Evolutionary conservation across 1,284 basidiomycete species (phyloP), one percentile per base, ranked within the genome.

Genomic region (Trametes polyzona): DNA sequence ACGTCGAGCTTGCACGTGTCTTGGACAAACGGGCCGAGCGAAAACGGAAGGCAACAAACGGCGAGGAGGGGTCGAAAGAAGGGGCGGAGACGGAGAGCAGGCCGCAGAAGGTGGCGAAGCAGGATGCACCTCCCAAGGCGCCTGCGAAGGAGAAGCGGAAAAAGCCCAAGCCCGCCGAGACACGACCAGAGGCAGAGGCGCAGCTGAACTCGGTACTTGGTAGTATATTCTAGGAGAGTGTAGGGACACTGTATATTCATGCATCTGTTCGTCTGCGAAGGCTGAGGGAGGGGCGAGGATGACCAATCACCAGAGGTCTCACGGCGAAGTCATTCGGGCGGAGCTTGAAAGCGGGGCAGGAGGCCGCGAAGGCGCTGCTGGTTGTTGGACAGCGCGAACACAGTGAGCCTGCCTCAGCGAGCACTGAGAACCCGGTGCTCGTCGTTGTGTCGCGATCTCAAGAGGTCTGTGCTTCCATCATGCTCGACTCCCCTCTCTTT

Each of bases 1-100:
- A 98, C 65, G 97, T 99, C 35, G 97, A 98, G 71, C 83, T 96
- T 17, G 96, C 96, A 1, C 85, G 91, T n/a, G 87, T 96, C 29
- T 77, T 96, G 66, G 87, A 92, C 62, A 96, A 96, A 74, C 89
- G 95, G 44, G 85, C 85, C 30, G 87, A 88, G 62, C 88, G 87
- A 71, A 93, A 83, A 65, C 71, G 65, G 35, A 72, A 73, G 57
- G 63, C 65, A 17, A 64, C 62, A 2, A 65, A 68, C 35, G 46
- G 36, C 12, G 61, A 33, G 6, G 47, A 54, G 24, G 47, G 35
- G 14, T 10, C 40, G 16, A 19, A 47, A 23, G 52, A 35, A 19
- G 49, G 29, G 2, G 26, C 40, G 53, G 43, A 67, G 53, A 46
- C 55, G 55, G 44, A 55, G 43, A 55, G 42, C 21, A 52, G 62